These are phyloP conservation scores for Ceratopteris richardii DNA, from an alignment of 75 land plant genomes.

Conservation along the genomic window DNA sequence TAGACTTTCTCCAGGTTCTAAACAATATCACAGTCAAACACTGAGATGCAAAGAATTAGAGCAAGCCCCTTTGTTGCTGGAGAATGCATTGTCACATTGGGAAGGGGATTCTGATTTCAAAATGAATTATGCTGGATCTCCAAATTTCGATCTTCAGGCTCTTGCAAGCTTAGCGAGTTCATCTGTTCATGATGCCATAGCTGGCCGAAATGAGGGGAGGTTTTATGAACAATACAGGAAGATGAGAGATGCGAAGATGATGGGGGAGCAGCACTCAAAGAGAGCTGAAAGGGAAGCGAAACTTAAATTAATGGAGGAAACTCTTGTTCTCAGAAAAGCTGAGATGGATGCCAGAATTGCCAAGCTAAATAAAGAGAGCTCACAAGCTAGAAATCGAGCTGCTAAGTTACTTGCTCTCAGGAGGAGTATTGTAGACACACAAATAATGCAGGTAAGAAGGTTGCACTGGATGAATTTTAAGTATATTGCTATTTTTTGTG, in stretches of 20 bases:
- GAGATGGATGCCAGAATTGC: slow-evolving; percentile 49
- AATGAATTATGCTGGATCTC: too few species aligned
- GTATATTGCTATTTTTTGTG: too few species aligned
- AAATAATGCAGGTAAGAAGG: background rate
- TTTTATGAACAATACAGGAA: slow-evolving; percentile 13
- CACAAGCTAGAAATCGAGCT: background rate
- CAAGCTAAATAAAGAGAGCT: slow-evolving; percentile 6
- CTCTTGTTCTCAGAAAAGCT: slow-evolving; percentile 41
- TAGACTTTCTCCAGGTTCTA: too few species aligned
- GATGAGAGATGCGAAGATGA: slow-evolving; percentile 35
- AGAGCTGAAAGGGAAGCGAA: slow-evolving; percentile 51
- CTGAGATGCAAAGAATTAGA: too few species aligned
- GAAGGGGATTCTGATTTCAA: too few species aligned
- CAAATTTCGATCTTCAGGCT: slow-evolving; percentile 10
- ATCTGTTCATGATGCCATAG: background rate
- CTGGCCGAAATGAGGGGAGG: background rate
- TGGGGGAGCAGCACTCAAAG: slow-evolving; percentile 32
- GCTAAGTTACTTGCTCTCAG: background rate
- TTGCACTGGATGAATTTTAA: too few species aligned
- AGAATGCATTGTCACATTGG: too few species aligned
- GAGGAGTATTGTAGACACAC: background rate
- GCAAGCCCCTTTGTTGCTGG: too few species aligned
- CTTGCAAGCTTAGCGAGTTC: slow-evolving; percentile 7
- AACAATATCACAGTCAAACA: too few species aligned
- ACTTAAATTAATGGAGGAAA: slow-evolving; percentile 36